A percentile compares a stretch with the other conserved stretches of the same genome.
phyloP scores from a whole-genome alignment of 2,329 filamentous ascomycete species.

The Colletotrichum orbiculare region DNA sequence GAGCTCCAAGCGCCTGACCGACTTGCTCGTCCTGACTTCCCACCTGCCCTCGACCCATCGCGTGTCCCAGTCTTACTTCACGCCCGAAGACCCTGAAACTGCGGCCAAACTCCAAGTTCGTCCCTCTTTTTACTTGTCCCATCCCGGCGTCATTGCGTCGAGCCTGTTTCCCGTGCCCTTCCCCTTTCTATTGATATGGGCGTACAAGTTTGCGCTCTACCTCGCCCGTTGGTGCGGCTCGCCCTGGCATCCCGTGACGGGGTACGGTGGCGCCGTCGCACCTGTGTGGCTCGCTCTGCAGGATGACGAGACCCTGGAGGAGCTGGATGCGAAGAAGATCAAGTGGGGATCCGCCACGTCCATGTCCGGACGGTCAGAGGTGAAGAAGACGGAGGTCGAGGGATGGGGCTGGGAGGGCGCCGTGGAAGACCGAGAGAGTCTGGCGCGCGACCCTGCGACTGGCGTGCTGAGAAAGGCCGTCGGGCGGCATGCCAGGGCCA shows the following conservation, averaged over 20 bases:
- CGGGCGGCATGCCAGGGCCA: slow-evolving; percentile 69
- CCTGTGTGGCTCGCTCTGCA: slow-evolving; percentile 83
- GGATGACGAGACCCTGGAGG: slow-evolving; percentile 70
- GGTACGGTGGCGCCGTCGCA: slow-evolving; percentile 81
- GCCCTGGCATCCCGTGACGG: slow-evolving; percentile 85
- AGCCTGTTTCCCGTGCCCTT: slow-evolving; percentile 80
- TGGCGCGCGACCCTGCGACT: slow-evolving; percentile 56
- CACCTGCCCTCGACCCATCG: slow-evolving; percentile 72
- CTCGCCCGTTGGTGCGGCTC: slow-evolving; percentile 83
- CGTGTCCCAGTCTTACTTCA: slow-evolving; percentile 68
- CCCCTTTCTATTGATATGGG: slow-evolving; percentile 74
- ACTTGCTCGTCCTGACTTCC: slow-evolving; percentile 81
- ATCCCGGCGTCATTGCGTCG: slow-evolving; percentile 89
- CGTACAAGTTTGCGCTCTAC: slow-evolving; percentile 76
- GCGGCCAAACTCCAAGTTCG: slow-evolving; percentile 41
- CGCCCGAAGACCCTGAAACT: slow-evolving; percentile 42
- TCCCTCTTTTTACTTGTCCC: slow-evolving; percentile 80
- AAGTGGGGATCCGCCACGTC: slow-evolving; percentile 90
- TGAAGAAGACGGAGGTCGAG: slow-evolving; percentile 84
- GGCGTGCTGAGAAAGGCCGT: slow-evolving; percentile 62
- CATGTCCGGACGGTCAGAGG: slow-evolving; percentile 65
- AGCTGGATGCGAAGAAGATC: slow-evolving; percentile 60
- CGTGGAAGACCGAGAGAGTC: slow-evolving; percentile 59
- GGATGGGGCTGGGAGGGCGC: slow-evolving; percentile 83
- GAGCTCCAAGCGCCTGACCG: slow-evolving; percentile 86